A percentile compares a stretch with the other conserved stretches of the same genome.
Conservation (phyloP, 2,329 filamentous ascomycete genomes). For the Calonectria pseudoreteaudii region DNA sequence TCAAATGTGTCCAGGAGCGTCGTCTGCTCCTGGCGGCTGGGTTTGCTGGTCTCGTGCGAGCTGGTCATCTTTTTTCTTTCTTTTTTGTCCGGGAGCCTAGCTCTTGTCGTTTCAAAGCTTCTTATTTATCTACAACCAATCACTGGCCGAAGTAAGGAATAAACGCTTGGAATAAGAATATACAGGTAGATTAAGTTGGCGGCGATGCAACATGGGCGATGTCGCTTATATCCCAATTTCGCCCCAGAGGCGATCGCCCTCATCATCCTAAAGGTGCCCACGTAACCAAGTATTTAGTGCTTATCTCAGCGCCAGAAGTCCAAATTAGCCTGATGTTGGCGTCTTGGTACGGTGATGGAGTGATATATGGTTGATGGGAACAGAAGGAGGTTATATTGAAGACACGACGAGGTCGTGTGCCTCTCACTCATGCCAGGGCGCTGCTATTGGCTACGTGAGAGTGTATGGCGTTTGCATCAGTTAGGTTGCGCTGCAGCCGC, state of each 20-base stretch:
- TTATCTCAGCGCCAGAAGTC: background rate
- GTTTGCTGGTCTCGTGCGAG: background rate
- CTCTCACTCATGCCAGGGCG: background rate
- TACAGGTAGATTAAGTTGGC: background rate
- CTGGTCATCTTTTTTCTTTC: background rate
- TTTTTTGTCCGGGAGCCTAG: background rate
- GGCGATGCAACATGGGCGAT: background rate
- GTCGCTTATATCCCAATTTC: background rate
- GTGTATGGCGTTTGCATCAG: background rate
- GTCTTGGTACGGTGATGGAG: background rate
- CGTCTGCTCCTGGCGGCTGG: background rate
- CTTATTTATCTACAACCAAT: background rate
- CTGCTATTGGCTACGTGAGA: background rate
- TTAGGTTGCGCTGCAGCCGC: background rate
- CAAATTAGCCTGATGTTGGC: background rate
- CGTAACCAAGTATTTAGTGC: background rate
- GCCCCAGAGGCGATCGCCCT: background rate
- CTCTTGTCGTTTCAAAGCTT: background rate
- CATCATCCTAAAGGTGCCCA: background rate
- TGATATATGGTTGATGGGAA: background rate
- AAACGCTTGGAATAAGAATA: background rate
- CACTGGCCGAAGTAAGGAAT: background rate
- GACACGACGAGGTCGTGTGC: background rate
- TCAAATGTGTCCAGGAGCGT: slow-evolving; percentile 2
- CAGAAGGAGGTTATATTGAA: no score